A percentile compares a stretch with the other conserved stretches of the same genome.
Conservation (phyloP, 2,329 filamentous ascomycete species). For the Nigrograna mackinnonii region DNA sequence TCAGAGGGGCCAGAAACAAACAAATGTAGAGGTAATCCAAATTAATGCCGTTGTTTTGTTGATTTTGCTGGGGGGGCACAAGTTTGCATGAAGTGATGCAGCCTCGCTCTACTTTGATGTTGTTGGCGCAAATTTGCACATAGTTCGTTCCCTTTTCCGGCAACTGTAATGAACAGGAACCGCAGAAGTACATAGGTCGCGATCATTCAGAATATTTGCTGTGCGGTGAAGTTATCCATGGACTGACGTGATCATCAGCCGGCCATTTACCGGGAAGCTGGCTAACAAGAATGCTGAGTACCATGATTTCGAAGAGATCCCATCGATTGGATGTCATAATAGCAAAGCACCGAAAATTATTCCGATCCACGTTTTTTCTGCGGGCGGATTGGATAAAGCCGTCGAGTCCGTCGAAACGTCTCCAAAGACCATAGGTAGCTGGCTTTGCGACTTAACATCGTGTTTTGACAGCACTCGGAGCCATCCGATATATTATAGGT, state of each 20-base stretch:
- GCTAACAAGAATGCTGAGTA: conserved; percentile 22
- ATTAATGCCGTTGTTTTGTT: too few species aligned
- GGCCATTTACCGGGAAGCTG: conserved; percentile 21
- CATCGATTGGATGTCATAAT: conserved; percentile 17
- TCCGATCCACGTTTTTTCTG: conserved; percentile 30
- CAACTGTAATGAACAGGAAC: too few species aligned
- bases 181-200: background rate
- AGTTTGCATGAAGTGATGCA: too few species aligned
- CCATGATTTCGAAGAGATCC: conserved; percentile 20
- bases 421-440: conserved; percentile 11
- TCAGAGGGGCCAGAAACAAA: too few species aligned
- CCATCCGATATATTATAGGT: conserved; percentile 21
- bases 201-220: conserved; percentile 23
- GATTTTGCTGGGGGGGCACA: too few species aligned
- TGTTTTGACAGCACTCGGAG: conserved; percentile 33
- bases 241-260: background rate
- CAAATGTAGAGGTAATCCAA: too few species aligned
- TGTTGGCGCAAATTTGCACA: too few species aligned
- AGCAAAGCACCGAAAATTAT: conserved; percentile 3
- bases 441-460: conserved; percentile 20
- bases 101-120: too few species aligned
- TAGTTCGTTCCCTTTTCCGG: too few species aligned
- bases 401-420: conserved; percentile 27
- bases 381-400: conserved; percentile 32
- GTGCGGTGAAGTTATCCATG: conserved; percentile 25